Percentiles rank a stretch among this genome's conserved stretches.
These are phyloP conservation scores for Thermochaetoides thermophila DNA, from an alignment of 495 filamentous ascomycete genomes.

Conservation along the genomic window DNA sequence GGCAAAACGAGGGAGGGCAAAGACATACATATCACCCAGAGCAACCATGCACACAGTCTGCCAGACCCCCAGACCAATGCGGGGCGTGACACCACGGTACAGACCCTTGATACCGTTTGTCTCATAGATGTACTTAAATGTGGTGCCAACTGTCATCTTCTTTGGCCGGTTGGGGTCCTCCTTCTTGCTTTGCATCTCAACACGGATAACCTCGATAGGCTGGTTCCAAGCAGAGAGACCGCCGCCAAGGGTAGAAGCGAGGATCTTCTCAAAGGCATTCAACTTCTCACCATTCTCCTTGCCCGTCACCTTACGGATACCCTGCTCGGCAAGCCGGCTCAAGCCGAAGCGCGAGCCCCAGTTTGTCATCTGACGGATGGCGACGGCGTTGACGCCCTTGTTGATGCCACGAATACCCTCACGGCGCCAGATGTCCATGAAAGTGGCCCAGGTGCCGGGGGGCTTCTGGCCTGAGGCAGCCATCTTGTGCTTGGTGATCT, in stretches of 20 bases:
- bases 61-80: conserved; percentile 92
- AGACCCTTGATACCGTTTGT: conserved; percentile 81
- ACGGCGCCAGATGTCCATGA: conserved; percentile 90
- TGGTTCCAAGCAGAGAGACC: conserved; percentile 97
- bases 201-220: conserved; percentile 97
- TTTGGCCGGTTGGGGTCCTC: conserved; percentile 93
- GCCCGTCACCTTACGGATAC: conserved; percentile 64
- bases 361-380: conserved; percentile 97
- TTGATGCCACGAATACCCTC: conserved; percentile 97
- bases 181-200: conserved; percentile 99
- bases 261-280: conserved; percentile 69
- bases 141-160: conserved; percentile 92
- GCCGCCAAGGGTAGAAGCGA: conserved; percentile 76
- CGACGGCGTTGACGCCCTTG: conserved; percentile 93
- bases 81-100: conserved; percentile 88
- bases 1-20: conserved; percentile 1
- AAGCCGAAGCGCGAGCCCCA: conserved; percentile 96
- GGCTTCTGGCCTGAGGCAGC: conserved; percentile 70
- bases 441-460: conserved; percentile 77
- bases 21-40: conserved; percentile 90
- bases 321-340: conserved; percentile 73
- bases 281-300: conserved; percentile 72
- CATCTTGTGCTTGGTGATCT: conserved; percentile 96
- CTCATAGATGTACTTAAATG: conserved; percentile 84
- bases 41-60: conserved; percentile 99